Conservation (phyloP, 352 stramenopile species). For the Phytophthora uliginosa region DNA sequence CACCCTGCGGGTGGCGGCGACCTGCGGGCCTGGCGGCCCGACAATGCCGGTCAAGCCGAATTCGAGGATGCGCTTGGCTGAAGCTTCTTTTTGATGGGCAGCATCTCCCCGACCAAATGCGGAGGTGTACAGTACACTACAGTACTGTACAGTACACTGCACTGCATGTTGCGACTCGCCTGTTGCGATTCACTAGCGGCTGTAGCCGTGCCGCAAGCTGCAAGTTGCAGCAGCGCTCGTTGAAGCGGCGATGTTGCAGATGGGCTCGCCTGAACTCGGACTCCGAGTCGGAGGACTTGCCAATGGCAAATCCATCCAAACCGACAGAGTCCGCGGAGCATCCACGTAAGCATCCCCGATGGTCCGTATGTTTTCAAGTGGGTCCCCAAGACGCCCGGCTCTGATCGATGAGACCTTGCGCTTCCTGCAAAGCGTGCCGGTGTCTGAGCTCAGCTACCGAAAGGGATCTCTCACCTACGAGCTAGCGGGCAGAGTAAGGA, state of each 20-base stretch:
- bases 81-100: conserved; percentile 13
- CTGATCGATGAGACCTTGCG: conserved; percentile 19
- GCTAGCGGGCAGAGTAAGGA: not conserved
- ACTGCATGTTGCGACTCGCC: conserved; percentile 8
- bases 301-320: conserved; percentile 1
- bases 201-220: conserved; percentile 2
- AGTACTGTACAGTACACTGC: too few relatives aligned
- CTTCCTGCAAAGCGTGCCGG: conserved; percentile 22
- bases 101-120: not conserved
- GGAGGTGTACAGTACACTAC: too few relatives aligned
- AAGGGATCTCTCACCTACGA: not conserved
- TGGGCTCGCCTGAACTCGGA: not conserved
- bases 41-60: too few relatives aligned
- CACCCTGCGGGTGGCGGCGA: too few relatives aligned
- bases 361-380: conserved; percentile 20
- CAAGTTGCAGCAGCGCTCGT: conserved; percentile 16
- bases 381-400: conserved; percentile 17
- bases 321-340: conserved; percentile 17
- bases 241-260: not conserved
- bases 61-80: conserved; percentile 14
- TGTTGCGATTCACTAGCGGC: conserved; percentile 18
- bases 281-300: not conserved
- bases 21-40: too few relatives aligned
- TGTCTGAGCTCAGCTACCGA: conserved; percentile 23
- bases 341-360: not conserved